Evolutionary conservation across 2,329 filamentous ascomycete genomes (phyloP).

Genomic region (Malbranchea cinnamomea): DNA sequence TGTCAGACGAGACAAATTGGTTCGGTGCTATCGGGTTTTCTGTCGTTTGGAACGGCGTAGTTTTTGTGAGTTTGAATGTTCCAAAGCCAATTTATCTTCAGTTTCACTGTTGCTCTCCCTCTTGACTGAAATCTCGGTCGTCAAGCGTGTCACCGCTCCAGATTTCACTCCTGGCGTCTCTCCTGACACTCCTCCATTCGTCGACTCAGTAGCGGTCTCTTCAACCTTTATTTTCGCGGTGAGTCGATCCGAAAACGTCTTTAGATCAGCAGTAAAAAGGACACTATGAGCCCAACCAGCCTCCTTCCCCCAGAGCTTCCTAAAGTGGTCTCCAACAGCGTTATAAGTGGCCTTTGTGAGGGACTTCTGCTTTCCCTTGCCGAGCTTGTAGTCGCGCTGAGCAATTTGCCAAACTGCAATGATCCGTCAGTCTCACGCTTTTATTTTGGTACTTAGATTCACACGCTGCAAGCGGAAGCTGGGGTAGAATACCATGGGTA

Average conservation of each 20-base stretch:
- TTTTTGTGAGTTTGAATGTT: too few relatives aligned
- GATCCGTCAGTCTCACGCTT: conserved; percentile 3
- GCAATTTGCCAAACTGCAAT: conserved; percentile 83
- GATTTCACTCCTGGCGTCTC: too few relatives aligned
- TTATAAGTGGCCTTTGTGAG: conserved; percentile 81
- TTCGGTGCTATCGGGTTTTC: too few relatives aligned
- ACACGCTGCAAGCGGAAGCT: conserved; percentile 6
- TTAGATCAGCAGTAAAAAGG: conserved; percentile 83
- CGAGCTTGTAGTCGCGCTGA: conserved; percentile 86
- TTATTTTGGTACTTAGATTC: conserved; percentile 3
- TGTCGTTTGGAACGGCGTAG: too few relatives aligned
- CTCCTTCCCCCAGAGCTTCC: conserved; percentile 77
- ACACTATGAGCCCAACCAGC: conserved; percentile 98
- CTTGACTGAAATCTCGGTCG: conserved; percentile 1
- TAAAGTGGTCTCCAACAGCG: conserved; percentile 79
- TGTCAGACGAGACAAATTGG: too few relatives aligned
- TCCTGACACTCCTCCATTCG: background rate
- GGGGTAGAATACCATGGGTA: conserved; percentile 49
- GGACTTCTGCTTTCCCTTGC: conserved; percentile 65
- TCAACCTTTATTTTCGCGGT: conserved; percentile 23
- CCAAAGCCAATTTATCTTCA: too few relatives aligned
- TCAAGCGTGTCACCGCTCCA: background rate
- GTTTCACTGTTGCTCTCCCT: too few relatives aligned
- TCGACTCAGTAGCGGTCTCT: conserved; percentile 6
- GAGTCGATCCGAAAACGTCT: conserved; percentile 61